phyloP scores from a whole-genome alignment of 805 yeast species.

The Candida krabiensis region DNA sequence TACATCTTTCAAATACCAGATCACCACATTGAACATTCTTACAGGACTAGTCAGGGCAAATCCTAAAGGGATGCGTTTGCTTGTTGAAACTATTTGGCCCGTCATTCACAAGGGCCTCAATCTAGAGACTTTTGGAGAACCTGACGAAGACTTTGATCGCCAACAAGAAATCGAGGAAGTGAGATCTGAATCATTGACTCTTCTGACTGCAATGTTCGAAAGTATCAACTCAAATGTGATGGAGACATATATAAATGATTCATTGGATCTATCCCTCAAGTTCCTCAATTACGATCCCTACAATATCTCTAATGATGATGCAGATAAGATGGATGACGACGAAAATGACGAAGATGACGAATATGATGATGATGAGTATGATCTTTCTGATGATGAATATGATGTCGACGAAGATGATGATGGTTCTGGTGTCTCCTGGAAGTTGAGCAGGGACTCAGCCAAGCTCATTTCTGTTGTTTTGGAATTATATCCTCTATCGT shows the following conservation, averaged over 20 bases:
- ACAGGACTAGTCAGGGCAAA: conserved; percentile 30
- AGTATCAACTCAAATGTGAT: conserved; percentile 35
- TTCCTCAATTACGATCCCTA: conserved; percentile 51
- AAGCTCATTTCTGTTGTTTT: conserved; percentile 41
- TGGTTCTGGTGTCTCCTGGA: conserved; percentile 52
- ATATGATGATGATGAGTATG: conserved; percentile 46
- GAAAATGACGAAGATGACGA: conserved; percentile 37
- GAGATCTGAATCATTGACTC: conserved; percentile 48
- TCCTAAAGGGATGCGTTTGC: conserved; percentile 21
- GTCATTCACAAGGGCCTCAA: conserved; percentile 14
- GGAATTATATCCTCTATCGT: conserved; percentile 35
- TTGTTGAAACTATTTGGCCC: conserved; percentile 11
- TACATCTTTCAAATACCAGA: conserved; percentile 9
- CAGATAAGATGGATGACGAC: conserved; percentile 28
- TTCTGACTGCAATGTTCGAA: conserved; percentile 42
- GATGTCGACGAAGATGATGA: conserved; percentile 44
- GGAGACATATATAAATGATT: conserved; percentile 26
- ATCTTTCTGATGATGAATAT: conserved; percentile 40
- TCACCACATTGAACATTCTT: conserved; percentile 18
- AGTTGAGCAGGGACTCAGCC: conserved; percentile 54
- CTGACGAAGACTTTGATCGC: conserved; percentile 34
- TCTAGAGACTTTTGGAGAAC: conserved; percentile 21
- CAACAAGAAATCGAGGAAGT: conserved; percentile 34
- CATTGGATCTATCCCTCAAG: conserved; percentile 29
- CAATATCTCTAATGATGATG: conserved; percentile 31